Percentiles rank a stretch among this genome's conserved stretches.
These are phyloP conservation scores for Kokia cookei DNA, from an alignment of 441 rosid genomes.

Conservation along the genomic window DNA sequence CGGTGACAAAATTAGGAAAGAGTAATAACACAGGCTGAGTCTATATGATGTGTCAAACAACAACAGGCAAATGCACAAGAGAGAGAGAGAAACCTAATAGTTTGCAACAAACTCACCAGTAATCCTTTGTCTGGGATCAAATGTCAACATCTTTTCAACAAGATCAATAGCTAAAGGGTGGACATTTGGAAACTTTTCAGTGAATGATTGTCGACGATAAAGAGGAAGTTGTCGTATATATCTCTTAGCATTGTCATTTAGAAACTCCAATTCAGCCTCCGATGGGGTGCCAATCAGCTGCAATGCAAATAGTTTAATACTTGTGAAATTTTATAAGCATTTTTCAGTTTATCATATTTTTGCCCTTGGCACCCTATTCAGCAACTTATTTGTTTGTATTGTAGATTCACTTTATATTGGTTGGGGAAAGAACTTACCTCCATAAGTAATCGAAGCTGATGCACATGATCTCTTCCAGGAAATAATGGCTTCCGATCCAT, in stretches of 20 bases:
- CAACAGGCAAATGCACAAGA: background rate
- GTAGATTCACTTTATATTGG: background rate
- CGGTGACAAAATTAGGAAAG: background rate
- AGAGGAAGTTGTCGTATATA: constrained; percentile 57
- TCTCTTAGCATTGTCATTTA: constrained; percentile 75
- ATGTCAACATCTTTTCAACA: constrained; percentile 77
- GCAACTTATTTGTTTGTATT: background rate
- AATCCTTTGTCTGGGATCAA: constrained; percentile 78
- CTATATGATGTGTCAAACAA: background rate
- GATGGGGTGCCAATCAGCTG: constrained; percentile 84
- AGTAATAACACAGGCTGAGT: background rate
- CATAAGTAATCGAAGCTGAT: constrained; percentile 73
- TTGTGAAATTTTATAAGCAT: background rate
- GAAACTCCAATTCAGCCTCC: constrained; percentile 66
- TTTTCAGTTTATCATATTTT: background rate
- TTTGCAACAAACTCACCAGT: constrained; percentile 43
- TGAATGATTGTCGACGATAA: constrained; percentile 60
- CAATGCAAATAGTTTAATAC: constrained; percentile 12
- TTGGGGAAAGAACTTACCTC: constrained; percentile 39
- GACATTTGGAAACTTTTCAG: constrained; percentile 63
- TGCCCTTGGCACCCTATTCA: background rate
- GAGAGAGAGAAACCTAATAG: background rate
- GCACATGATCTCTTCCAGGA: constrained; percentile 81
- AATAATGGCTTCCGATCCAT: constrained; percentile 72
- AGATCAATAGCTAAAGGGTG: constrained; percentile 68